Evolutionary conservation across 2,329 filamentous ascomycete genomes (phyloP), one percentile per base, ranked within the genome.

Genomic region (Fusarium mundagurra): DNA sequence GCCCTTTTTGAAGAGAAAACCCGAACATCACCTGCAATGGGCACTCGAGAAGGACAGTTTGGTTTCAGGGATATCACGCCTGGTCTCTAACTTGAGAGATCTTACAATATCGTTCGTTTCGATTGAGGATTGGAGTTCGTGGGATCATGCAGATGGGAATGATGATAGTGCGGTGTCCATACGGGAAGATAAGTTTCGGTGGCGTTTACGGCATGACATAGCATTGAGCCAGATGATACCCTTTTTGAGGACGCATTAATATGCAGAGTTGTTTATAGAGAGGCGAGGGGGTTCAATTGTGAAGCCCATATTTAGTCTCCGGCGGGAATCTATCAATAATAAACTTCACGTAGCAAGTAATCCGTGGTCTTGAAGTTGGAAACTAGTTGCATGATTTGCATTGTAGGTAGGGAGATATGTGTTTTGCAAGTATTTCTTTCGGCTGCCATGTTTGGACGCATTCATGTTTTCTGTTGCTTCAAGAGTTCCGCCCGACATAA

Each of bases 1-100:
- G 80, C 81, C 11, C 67, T 80, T 33, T 60, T 54, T 14, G 68
- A 77, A 50, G 70, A 73, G 43, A 66, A 68, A 45, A 55, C 45
- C 24, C 74, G 73, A 27, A 50, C 53, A 41, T 61, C 63, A 12
- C 69, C 76, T 54, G 47, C 64, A 29, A 44, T 58, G 34, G 62
- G 64, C 39, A 65, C 62, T 11, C 57, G 58, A 12, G 60, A 75
- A 41, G 41, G 57, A 47, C 57, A 65, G 38, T 43, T 50, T 17
- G 41, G 43, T 13, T 50, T 58, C 34, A 58, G 50, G 53, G 45
- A 53, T 27, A 54, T 50, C 27, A 70, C 61, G 10, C 18, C 51
- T 44, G 54, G 45, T n/a, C 24, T 36, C 22, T 55, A n/a, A 51
- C 41, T 33, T 61, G 50, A 58, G 36, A 31, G 29, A 43, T 18